phyloP scores from a whole-genome alignment of 2,329 filamentous ascomycete species.

The Boeremia exigua region DNA sequence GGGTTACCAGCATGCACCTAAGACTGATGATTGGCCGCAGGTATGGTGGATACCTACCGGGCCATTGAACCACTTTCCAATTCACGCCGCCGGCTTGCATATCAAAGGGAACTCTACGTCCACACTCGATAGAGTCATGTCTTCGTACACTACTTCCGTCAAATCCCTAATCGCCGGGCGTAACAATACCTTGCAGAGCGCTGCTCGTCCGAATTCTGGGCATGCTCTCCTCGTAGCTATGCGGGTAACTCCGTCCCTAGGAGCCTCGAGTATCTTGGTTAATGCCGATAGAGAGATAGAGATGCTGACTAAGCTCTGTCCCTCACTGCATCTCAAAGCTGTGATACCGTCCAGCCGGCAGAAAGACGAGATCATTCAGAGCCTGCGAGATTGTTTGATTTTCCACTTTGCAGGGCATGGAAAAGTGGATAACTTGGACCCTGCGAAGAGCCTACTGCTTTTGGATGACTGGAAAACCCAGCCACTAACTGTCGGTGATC shows the following conservation, averaged over 20 bases:
- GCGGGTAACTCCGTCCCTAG: not conserved
- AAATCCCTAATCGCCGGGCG: slow-evolving; percentile 15
- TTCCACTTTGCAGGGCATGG: slow-evolving; percentile 56
- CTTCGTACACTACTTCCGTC: slow-evolving; percentile 49
- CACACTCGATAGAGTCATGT: slow-evolving; percentile 47
- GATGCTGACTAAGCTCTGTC: too few relatives aligned
- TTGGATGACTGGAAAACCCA: slow-evolving; percentile 15
- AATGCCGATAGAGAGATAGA: too few relatives aligned
- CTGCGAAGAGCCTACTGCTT: slow-evolving; percentile 41
- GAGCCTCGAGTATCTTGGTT: too few relatives aligned
- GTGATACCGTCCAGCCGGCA: too few relatives aligned
- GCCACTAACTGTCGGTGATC: not conserved
- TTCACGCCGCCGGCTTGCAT: slow-evolving; percentile 36
- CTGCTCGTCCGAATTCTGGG: not conserved
- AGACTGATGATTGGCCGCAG: not conserved
- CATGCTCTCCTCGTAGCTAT: not conserved
- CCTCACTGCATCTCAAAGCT: too few relatives aligned
- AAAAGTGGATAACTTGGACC: slow-evolving; percentile 30
- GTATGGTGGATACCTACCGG: slow-evolving; percentile 13
- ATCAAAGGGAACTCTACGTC: slow-evolving; percentile 19
- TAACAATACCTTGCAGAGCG: too few relatives aligned
- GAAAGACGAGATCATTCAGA: slow-evolving; percentile 31
- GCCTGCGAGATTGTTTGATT: slow-evolving; percentile 38
- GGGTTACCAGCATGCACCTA: not conserved
- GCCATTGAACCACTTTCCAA: slow-evolving; percentile 5